Conservation (phyloP, 2,329 filamentous ascomycete genomes). For the Colletotrichum cuscutae region DNA sequence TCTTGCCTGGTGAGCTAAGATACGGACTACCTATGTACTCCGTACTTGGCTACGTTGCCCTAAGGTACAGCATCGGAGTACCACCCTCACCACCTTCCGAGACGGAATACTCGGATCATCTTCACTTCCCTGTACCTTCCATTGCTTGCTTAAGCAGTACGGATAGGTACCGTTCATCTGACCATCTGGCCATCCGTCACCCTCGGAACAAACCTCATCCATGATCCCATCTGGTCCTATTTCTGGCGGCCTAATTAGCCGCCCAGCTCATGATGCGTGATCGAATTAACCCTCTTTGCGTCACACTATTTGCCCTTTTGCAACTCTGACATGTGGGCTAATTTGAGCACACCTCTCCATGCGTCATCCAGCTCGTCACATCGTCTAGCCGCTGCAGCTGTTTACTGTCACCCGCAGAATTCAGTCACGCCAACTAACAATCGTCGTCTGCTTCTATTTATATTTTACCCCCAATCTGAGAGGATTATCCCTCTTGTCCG, state of each 20-base stretch:
- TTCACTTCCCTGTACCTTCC: neutral
- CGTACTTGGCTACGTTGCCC: too few species aligned
- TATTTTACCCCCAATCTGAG: conserved; percentile 44
- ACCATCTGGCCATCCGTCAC: neutral
- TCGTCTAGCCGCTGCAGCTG: conserved; percentile 28
- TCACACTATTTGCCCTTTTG: conserved; percentile 21
- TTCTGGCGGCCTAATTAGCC: conserved; percentile 33
- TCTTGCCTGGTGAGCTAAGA: neutral
- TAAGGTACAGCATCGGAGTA: neutral
- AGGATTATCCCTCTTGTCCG: conserved; percentile 20
- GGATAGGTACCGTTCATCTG: conserved; percentile 8
- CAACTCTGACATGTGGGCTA: conserved; percentile 39
- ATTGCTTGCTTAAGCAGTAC: too few species aligned
- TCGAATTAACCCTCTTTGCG: conserved; percentile 32
- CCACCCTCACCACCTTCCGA: conserved; percentile 13
- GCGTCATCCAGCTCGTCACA: conserved; percentile 18
- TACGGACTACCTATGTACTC: too few species aligned
- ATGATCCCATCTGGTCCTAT: conserved; percentile 8
- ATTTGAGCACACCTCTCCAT: conserved; percentile 35
- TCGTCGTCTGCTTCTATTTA: conserved; percentile 45
- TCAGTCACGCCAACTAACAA: conserved; percentile 27
- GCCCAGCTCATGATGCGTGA: conserved; percentile 30
- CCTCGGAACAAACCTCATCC: neutral
- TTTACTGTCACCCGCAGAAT: conserved; percentile 35
- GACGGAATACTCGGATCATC: conserved; percentile 14